These are phyloP conservation scores for Trichoderma atrobrunneum DNA, from an alignment of 2,329 filamentous ascomycete genomes.

Conservation along the genomic window DNA sequence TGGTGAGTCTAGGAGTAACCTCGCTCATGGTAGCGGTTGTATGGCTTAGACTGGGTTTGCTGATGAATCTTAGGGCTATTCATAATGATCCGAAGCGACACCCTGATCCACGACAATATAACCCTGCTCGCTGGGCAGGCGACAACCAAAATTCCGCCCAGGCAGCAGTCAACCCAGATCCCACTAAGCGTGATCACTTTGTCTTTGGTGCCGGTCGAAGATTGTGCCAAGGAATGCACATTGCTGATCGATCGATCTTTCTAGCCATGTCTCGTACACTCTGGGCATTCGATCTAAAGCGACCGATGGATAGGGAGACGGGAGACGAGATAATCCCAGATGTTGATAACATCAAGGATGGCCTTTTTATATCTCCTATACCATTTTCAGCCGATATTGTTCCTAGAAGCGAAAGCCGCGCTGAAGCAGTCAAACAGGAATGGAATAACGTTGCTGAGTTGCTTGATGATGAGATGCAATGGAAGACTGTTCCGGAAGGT, in stretches of 20 bases:
- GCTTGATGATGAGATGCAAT: conserved; percentile 7
- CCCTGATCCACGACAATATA: conserved; percentile 36
- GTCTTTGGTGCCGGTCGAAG: conserved; percentile 34
- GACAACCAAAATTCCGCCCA: conserved; percentile 5
- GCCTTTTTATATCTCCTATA: background rate
- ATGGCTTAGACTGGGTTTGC: too few relatives aligned
- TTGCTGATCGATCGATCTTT: conserved; percentile 29
- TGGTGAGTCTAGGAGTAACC: conserved; percentile 33
- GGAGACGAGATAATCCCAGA: conserved; percentile 13
- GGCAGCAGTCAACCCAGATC: conserved; percentile 22
- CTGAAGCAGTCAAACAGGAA: background rate
- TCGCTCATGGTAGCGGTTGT: background rate
- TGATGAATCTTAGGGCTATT: background rate
- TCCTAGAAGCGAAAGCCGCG: conserved; percentile 23
- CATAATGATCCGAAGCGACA: conserved; percentile 32
- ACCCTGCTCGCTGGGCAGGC: conserved; percentile 28
- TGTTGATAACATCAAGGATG: conserved; percentile 5
- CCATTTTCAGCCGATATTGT: conserved; percentile 16
- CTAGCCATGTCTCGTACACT: conserved; percentile 40
- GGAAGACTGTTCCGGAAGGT: conserved; percentile 7
- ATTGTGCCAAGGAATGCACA: conserved; percentile 31
- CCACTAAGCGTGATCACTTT: conserved; percentile 23
- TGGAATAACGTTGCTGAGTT: background rate
- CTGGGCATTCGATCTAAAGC: conserved; percentile 43
- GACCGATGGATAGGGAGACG: background rate